These are phyloP conservation scores for Paspalum notatum DNA, from an alignment of 176 grass and related monocot genomes.

Conservation along the genomic window DNA sequence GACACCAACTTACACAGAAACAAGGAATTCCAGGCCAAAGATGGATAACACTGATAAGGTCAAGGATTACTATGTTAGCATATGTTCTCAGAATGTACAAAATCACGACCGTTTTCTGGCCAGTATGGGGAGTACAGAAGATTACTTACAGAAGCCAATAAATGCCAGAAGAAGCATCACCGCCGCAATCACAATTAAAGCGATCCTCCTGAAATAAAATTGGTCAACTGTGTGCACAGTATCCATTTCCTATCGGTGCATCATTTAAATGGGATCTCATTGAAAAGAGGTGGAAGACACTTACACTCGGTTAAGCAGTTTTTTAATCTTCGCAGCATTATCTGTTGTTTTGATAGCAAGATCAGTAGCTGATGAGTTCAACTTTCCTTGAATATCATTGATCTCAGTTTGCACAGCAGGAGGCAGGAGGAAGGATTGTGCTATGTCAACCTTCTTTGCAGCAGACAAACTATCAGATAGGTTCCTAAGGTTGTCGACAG, in stretches of 20 bases:
- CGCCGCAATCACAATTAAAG: slow-evolving; percentile 74
- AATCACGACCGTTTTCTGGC: not conserved
- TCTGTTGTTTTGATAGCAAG: slow-evolving; percentile 60
- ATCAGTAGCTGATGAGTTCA: slow-evolving; percentile 65
- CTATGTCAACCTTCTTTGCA: slow-evolving; percentile 70
- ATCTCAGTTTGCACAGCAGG: slow-evolving; percentile 60
- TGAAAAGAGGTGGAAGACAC: slow-evolving; percentile 20
- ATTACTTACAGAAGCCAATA: slow-evolving; percentile 83
- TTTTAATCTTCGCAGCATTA: slow-evolving; percentile 73
- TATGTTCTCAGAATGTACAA: slow-evolving; percentile 7
- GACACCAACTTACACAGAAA: slow-evolving; percentile 71
- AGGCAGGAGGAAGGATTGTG: slow-evolving; percentile 53
- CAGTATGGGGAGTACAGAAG: not conserved
- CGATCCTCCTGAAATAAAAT: slow-evolving; percentile 60
- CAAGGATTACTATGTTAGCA: slow-evolving; percentile 49
- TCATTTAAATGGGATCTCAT: slow-evolving; percentile 13
- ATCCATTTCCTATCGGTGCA: not conserved
- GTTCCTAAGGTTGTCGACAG: slow-evolving; percentile 82
- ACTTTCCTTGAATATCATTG: slow-evolving; percentile 62
- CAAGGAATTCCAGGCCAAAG: slow-evolving; percentile 73
- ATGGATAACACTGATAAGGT: slow-evolving; percentile 73
- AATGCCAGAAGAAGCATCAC: slow-evolving; percentile 92
- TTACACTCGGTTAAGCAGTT: slow-evolving; percentile 69
- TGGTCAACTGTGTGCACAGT: slow-evolving; percentile 23
- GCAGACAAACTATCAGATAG: slow-evolving; percentile 87